Conservation (phyloP, 2,329 filamentous ascomycete species). For the Curvularia hawaiiensis region DNA sequence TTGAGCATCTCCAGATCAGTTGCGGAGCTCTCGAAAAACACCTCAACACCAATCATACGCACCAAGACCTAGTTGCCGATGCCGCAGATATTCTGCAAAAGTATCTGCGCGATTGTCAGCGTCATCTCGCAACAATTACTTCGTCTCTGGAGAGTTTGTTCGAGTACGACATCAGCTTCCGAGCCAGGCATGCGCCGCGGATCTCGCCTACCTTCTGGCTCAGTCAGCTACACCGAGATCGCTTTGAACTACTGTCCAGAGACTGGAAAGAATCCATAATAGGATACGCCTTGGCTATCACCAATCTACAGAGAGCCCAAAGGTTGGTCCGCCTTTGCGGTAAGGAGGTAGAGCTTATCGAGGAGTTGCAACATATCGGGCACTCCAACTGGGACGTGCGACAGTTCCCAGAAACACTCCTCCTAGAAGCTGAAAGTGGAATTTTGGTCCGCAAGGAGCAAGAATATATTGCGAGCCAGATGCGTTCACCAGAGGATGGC, state of each 20-base stretch:
- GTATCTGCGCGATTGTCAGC: constrained; percentile 21
- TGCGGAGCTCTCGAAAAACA: constrained; percentile 21
- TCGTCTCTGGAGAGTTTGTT: constrained; percentile 6
- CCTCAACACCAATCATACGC: background rate
- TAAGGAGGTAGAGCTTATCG: constrained; percentile 27
- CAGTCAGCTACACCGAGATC: constrained; percentile 25
- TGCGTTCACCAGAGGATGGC: constrained; percentile 50
- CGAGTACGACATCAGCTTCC: constrained; percentile 6
- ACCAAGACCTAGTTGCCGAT: background rate
- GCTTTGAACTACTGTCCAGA: constrained; percentile 19
- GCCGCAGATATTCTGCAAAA: constrained; percentile 5
- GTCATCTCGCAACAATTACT: constrained; percentile 15
- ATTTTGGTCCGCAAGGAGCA: constrained; percentile 67
- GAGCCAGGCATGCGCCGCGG: constrained; percentile 23
- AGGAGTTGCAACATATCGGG: constrained; percentile 55
- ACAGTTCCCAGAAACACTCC: constrained; percentile 62
- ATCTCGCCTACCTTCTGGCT: constrained; percentile 34
- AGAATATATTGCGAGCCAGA: constrained; percentile 61
- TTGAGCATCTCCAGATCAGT: constrained; percentile 24
- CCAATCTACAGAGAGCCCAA: constrained; percentile 38
- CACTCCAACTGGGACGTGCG: constrained; percentile 62
- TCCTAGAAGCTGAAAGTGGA: constrained; percentile 68
- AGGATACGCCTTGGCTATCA: constrained; percentile 34
- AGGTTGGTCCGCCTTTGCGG: constrained; percentile 21
- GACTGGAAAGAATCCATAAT: constrained; percentile 34